Base-by-base conservation (phyloP, 345 rosid species). In the Boechera stricta region DNA sequence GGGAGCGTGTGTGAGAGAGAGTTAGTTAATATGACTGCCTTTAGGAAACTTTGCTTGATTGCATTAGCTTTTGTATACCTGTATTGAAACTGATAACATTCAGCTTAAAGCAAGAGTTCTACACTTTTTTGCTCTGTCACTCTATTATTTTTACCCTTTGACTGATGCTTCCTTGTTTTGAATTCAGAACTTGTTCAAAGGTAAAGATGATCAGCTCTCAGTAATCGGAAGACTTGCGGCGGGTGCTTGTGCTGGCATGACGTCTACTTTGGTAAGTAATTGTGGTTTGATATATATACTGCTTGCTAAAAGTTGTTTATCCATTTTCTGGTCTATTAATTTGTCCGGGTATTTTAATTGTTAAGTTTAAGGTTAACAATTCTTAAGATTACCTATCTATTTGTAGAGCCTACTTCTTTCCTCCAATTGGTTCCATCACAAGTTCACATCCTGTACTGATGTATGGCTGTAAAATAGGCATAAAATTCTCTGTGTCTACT, bases 231-330 rank as follows among this genome's bases (percentile, higher is more conserved):
- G 99, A 85, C 94, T 95, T 71, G 94, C 89, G 0, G 98, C 98
- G 0, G 98, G 99, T 78, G 98, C 99, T 85, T 92, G 98, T 86
- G 98, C 99, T 81, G 99, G 98, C 85, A 95, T 95, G 97, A 91
- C 99, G 10, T 95, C 99, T 66, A 95, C 99, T 81, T 86, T 91
- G 81, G 99, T 92, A 71, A 85, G 97, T 87, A 36, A 51, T 67
- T 63, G 39, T 32, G 11, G 52, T 63, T 29, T 3, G 12, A 41
- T 55, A 2, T 31, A 21, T 58, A 16, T 28, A 15, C 41, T 36
- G 45, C 16, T 64, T 49, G 29, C 33, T 18, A 72, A 10, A n/a
- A 16, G 35, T 2, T 73, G 11, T 31, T 66, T 39, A 58, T 56
- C 58, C 49, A 21, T 32, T 59, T 24, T 10, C 24, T 21, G 24